Percentiles rank a stretch among this genome's conserved stretches.
phyloP scores from a whole-genome alignment of 2,329 filamentous ascomycete genomes.

The Biscogniauxia marginata region DNA sequence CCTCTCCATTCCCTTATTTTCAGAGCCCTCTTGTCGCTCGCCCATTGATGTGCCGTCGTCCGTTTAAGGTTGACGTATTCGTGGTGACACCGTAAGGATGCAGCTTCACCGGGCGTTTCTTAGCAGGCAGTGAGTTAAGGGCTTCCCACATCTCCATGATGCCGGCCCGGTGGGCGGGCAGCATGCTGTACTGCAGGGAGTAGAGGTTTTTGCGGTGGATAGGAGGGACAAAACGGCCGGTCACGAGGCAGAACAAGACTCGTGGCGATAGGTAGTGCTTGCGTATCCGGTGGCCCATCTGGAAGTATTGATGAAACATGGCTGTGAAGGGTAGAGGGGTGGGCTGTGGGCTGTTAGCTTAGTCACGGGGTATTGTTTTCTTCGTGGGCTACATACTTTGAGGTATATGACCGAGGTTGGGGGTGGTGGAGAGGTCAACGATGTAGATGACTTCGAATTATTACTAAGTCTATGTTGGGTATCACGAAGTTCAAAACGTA shows the following conservation, averaged over 20 bases:
- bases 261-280: constrained; percentile 92
- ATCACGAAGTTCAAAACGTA: constrained; percentile 86
- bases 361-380: background rate
- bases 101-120: constrained; percentile 41
- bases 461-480: constrained; percentile 52
- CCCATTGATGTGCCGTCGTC: constrained; percentile 18
- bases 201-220: constrained; percentile 95
- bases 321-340: constrained; percentile 86
- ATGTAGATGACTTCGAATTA: constrained; percentile 30
- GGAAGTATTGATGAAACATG: constrained; percentile 97
- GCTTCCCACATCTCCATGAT: constrained; percentile 84
- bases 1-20: background rate
- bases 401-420: constrained; percentile 82
- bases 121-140: constrained; percentile 52
- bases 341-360: constrained; percentile 52
- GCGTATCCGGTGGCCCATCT: constrained; percentile 85
- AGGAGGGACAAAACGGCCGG: constrained; percentile 89
- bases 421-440: constrained; percentile 39
- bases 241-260: constrained; percentile 84
- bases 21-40: constrained; percentile 19
- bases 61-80: constrained; percentile 3
- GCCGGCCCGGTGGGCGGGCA: constrained; percentile 76
- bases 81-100: constrained; percentile 24
- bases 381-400: constrained; percentile 57
- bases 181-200: constrained; percentile 96